Conservation (phyloP, 352 stramenopile species). For the Globisporangium mamillatum region DNA sequence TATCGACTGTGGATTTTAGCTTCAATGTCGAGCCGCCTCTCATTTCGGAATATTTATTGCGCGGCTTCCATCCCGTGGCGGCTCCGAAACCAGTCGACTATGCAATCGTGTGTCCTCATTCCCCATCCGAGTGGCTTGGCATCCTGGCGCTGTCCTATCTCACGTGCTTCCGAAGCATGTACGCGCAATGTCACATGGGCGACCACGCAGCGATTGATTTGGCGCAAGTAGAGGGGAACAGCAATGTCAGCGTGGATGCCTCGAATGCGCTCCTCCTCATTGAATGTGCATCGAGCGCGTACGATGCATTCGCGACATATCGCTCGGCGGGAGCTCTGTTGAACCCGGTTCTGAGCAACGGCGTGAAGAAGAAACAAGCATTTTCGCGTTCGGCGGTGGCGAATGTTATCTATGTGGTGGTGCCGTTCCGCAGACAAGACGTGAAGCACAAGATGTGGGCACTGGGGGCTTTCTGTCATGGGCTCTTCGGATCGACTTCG, state of each 20-base stretch:
- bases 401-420: constrained; percentile 72
- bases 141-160: constrained; percentile 71
- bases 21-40: constrained; percentile 47
- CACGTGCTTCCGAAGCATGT: constrained; percentile 65
- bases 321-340: constrained; percentile 57
- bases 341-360: constrained; percentile 41
- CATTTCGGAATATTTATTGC: constrained; percentile 78
- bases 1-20: constrained; percentile 52
- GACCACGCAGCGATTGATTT: constrained; percentile 59
- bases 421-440: constrained; percentile 57
- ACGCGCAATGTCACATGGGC: constrained; percentile 65
- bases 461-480: constrained; percentile 56
- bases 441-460: constrained; percentile 74
- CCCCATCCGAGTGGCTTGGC: constrained; percentile 67
- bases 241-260: constrained; percentile 45
- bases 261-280: constrained; percentile 56
- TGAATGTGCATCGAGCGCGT: constrained; percentile 42
- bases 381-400: constrained; percentile 61
- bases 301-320: constrained; percentile 67
- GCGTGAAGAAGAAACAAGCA: constrained; percentile 54
- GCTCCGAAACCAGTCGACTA: constrained; percentile 70
- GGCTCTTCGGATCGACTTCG: constrained; percentile 43
- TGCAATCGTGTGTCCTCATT: constrained; percentile 67
- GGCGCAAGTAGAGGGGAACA: constrained; percentile 29
- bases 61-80: constrained; percentile 60